phyloP scores from a whole-genome alignment of 371 early-diverging fungal species.

The Syncephalastrum contaminatum region DNA sequence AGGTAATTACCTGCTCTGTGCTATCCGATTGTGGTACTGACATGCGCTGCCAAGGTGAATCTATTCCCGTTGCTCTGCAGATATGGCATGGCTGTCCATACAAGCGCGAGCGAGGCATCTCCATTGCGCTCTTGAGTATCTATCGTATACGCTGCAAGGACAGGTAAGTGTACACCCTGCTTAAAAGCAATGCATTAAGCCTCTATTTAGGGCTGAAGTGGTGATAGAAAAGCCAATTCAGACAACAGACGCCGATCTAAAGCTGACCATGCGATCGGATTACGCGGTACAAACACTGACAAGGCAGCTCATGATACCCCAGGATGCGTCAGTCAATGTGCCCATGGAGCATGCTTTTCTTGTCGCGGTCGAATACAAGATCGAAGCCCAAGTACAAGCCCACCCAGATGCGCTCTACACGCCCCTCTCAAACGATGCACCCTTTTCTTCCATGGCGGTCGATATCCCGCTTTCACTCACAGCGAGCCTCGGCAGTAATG shows the following conservation, averaged over 20 bases:
- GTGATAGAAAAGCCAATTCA: not conserved
- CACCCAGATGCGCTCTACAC: conserved; percentile 10
- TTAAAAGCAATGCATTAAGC: not conserved
- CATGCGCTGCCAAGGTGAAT: conserved; percentile 2
- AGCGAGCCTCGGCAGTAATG: not conserved
- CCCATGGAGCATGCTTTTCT: not conserved
- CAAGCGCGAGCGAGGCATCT: conserved; percentile 1
- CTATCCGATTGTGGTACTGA: not conserved
- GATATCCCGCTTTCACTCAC: conserved; percentile 1
- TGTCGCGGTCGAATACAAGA: conserved; percentile 7
- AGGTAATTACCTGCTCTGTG: conserved; percentile 3
- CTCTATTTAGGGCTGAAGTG: not conserved
- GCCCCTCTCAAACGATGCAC: not conserved
- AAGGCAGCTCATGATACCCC: conserved; percentile 1
- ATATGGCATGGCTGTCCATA: conserved; percentile 12
- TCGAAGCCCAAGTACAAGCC: conserved; percentile 1
- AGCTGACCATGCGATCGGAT: not conserved
- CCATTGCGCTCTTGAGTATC: conserved; percentile 7
- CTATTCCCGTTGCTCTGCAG: conserved; percentile 7
- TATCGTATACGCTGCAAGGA: conserved; percentile 5
- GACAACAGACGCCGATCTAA: conserved; percentile 1
- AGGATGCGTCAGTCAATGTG: not conserved
- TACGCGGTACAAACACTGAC: conserved; percentile 8
- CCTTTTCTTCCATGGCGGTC: conserved; percentile 5
- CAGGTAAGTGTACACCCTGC: not conserved